phyloP scores from a whole-genome alignment of 2,329 filamentous ascomycete species.

The Colletotrichum spaethianum region DNA sequence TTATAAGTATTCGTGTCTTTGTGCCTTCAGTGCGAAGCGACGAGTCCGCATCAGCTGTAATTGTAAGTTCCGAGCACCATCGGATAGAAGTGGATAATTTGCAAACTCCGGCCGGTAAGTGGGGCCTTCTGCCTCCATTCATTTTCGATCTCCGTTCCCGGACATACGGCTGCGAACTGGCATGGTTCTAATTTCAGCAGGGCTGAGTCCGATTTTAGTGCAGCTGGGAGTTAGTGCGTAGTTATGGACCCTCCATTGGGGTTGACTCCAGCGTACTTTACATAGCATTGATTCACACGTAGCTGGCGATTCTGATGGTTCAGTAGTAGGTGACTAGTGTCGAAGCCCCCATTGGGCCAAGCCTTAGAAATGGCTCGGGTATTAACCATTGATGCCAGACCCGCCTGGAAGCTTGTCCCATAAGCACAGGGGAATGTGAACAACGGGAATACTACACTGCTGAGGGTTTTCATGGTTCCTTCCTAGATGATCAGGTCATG shows the following conservation, averaged over 20 bases:
- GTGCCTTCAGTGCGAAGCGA: not conserved
- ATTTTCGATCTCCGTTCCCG: not conserved
- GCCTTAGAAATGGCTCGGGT: not conserved
- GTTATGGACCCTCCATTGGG: not conserved
- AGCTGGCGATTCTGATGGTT: rapidly evolving
- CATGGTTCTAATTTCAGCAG: not conserved
- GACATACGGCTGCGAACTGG: not conserved
- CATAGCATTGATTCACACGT: not conserved
- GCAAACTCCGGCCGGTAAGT: not conserved
- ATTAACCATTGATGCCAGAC: not conserved
- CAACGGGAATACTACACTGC: too few species aligned
- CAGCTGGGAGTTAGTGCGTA: not conserved
- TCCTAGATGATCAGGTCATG: too few species aligned
- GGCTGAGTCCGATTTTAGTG: not conserved
- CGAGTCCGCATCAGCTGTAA: not conserved
- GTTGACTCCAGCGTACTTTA: not conserved
- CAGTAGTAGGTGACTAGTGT: not conserved
- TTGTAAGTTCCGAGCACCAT: conserved; percentile 29
- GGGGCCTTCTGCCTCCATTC: not conserved
- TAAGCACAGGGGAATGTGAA: not conserved
- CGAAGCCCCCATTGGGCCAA: not conserved
- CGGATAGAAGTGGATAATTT: not conserved
- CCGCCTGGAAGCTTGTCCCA: not conserved
- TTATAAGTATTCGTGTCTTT: not conserved
- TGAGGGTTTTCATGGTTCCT: too few species aligned